Evolutionary conservation across 345 rosid genomes (phyloP).

Genomic region (Linum trigynum): DNA sequence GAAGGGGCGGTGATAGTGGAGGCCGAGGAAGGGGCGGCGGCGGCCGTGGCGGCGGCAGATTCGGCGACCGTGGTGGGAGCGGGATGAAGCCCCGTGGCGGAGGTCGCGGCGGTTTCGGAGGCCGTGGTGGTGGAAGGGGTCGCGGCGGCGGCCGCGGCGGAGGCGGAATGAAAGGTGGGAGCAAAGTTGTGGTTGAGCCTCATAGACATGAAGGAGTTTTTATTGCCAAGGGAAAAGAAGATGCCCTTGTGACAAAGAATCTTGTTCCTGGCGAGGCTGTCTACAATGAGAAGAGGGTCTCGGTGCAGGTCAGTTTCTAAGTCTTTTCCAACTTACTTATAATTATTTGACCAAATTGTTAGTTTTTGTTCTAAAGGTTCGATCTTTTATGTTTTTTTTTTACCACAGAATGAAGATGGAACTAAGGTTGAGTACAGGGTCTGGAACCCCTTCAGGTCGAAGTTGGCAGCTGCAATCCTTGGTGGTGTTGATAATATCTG

Average conservation of each 20-base stretch:
- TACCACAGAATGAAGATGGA: conserved; percentile 71
- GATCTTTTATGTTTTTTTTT: background rate
- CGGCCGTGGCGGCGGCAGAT: conserved; percentile 28
- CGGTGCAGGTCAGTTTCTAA: conserved; percentile 1
- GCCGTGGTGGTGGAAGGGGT: conserved; percentile 32
- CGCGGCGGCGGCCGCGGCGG: conserved; percentile 47
- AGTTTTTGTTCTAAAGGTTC: background rate
- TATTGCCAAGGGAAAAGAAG: conserved; percentile 15
- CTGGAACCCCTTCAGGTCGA: conserved; percentile 98
- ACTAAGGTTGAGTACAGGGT: conserved; percentile 83
- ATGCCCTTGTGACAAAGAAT: conserved; percentile 14
- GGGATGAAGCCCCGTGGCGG: conserved; percentile 31
- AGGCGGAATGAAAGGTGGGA: conserved; percentile 54
- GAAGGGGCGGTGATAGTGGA: conserved; percentile 20
- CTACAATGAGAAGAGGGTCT: conserved; percentile 12
- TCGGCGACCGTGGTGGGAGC: conserved; percentile 19
- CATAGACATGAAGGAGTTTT: conserved; percentile 17
- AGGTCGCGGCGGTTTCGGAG: conserved; percentile 20
- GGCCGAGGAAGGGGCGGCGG: conserved; percentile 32
- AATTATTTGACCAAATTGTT: background rate
- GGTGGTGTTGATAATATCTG: conserved; percentile 96
- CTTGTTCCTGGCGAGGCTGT: conserved; percentile 15
- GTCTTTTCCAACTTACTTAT: background rate
- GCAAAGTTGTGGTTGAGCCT: conserved; percentile 11
- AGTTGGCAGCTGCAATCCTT: conserved; percentile 91